Percentiles rank a stretch among this genome's conserved stretches.
These are phyloP conservation scores for Pseudocercospora crystallina DNA, from an alignment of 2,329 filamentous ascomycete genomes.

Conservation along the genomic window DNA sequence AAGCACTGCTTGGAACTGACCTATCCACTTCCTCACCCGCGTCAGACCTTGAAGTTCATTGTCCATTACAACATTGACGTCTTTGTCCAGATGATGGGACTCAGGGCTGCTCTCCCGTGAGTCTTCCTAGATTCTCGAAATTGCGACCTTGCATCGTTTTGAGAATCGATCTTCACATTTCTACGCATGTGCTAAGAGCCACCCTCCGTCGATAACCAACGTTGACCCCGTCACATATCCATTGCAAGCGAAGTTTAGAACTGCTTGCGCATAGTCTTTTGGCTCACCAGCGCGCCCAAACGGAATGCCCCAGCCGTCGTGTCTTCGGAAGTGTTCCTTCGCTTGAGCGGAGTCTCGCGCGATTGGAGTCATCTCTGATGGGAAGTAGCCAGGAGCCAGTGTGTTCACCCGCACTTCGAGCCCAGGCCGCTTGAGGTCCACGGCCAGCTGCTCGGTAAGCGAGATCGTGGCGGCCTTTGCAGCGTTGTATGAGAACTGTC, in stretches of 20 bases:
- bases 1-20: no score
- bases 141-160: no score
- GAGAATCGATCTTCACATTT: no score
- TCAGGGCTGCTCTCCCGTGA: no score
- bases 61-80: no score
- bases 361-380: slow-evolving; percentile 57
- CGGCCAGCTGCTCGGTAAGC: slow-evolving; percentile 56
- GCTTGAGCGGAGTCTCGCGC: slow-evolving; percentile 52
- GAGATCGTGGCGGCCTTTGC: slow-evolving; percentile 54
- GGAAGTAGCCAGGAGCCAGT: slow-evolving; percentile 59
- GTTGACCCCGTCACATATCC: slow-evolving; percentile 64
- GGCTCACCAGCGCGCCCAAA: slow-evolving; percentile 40
- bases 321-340: slow-evolving; percentile 42
- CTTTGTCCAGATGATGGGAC: no score
- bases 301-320: slow-evolving; percentile 36
- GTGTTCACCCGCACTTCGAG: slow-evolving; percentile 57
- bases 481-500: slow-evolving; percentile 50
- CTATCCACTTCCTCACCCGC: no score
- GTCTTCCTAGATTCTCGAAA: no score
- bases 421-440: slow-evolving; percentile 50
- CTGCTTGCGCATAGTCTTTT: slow-evolving; percentile 55
- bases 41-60: no score
- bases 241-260: slow-evolving; percentile 54
- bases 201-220: slow-evolving; percentile 63
- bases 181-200: slow-evolving; percentile 44